These are phyloP conservation scores for Euphrasia confusa DNA, from an alignment of 257 asterid species.

Conservation along the genomic window DNA sequence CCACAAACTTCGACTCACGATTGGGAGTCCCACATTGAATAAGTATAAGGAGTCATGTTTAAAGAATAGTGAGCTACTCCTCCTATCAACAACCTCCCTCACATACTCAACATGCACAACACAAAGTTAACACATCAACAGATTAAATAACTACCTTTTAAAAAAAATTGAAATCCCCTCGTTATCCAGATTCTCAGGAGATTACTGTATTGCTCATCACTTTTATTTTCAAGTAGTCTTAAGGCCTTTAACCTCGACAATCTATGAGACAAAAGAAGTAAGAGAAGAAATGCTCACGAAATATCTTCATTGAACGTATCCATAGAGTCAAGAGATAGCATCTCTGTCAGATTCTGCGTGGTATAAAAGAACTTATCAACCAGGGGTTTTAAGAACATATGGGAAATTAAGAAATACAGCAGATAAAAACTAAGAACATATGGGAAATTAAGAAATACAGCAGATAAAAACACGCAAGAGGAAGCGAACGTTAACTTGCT, in stretches of 20 bases:
- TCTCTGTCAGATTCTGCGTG: conserved; percentile 56
- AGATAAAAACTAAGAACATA: neutral
- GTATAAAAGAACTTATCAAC: neutral
- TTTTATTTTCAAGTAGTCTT: neutral
- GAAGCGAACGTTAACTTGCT: no score
- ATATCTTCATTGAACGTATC: conserved; percentile 49
- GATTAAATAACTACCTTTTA: no score
- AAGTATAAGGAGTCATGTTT: no score
- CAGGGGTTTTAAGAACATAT: neutral
- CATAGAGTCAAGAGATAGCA: conserved; percentile 36
- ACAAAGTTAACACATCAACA: no score
- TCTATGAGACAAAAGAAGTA: neutral
- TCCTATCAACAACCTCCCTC: neutral
- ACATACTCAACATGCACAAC: neutral
- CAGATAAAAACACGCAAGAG: neutral
- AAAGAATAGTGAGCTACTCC: no score
- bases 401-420: neutral
- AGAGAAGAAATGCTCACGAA: conserved; percentile 43
- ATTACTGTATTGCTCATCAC: conserved; percentile 6
- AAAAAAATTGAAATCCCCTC: no score
- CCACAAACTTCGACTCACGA: no score
- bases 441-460: neutral
- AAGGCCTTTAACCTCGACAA: neutral
- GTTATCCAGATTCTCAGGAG: neutral
- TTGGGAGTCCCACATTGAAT: no score